Base-by-base conservation (phyloP, 164 flowering plant genomes). In the Santalum album region DNA sequence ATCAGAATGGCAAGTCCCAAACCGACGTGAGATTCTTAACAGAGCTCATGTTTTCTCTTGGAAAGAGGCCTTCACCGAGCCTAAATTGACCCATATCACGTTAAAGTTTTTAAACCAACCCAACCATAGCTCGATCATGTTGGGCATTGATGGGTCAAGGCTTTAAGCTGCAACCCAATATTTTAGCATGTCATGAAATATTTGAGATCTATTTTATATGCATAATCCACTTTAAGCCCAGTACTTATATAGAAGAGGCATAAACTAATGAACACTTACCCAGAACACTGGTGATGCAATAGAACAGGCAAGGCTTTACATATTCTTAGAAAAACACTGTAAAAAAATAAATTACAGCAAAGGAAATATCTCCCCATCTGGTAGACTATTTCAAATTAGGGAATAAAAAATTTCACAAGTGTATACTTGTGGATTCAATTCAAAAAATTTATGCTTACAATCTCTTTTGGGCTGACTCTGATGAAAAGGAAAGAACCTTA, bases 361-460 rank as follows among this genome's bases (percentile, higher is more conserved):
- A 49, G 51, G 51, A 49, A 49, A 20, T 16, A 25, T 15, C n/a
- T 34, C 17, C 25, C 45, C 36, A 25, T 42, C n/a, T 29, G 35
- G 11, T 25, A 16, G 11, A n/a, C 49, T 42, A 43, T n/a, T n/a
- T 26, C 32, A 5, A 25, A 55, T 42, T 17, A 22, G 38, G 0
- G 18, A 21, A 18, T 38, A 17, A 12, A 25, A 53, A 49, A 22
- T 12, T 23, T 20, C 18, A 24, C 25, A 54, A n/a, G 15, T 49
- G 36, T 19, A 62, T 43, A 42, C 42, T 25, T 16, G 21, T 29
- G 27, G 45, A 50, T 50, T 32, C 38, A 32, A 27, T 17, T 42
- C 12, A 29, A 20, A 47, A 45, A 49, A 64, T 57, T 38, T 63
- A 25, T 21, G 12, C 25, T 24, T 6, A 26, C 24, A 5, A 38